Evolutionary conservation across 768 basidiomycete species (phyloP), one percentile per base, ranked within the genome.

Genomic region (Phanerochaete sordida): DNA sequence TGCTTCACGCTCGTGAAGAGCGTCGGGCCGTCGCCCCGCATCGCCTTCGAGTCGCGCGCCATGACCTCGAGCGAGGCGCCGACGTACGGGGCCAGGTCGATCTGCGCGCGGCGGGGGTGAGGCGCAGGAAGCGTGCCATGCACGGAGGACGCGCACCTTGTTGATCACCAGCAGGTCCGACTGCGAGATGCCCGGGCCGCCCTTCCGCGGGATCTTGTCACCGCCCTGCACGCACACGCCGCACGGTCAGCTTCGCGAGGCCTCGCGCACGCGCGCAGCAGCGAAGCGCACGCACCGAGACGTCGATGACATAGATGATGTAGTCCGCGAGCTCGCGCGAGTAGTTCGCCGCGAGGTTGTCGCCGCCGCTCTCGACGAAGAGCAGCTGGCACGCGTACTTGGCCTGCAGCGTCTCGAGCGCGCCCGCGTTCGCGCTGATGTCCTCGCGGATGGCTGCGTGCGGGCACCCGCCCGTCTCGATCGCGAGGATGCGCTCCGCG

Each of bases 401-500:
- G 15, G 90, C 91, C 72, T 98, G 96, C 16, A 99, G 81, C 11
- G 90, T 91, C 72, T 99, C 96, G 50, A 99, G 80, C 4, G 96
- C 96, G 51, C 93, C 92, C 82, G 98, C 85, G 72, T 99, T 99
- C 49, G 96, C 96, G 48, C 90, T 93, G 70, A 99, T 97, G 69
- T 99, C 96, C 74, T 99, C 96, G 60, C 96, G 85, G 65, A 99
- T 99, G 6, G 96, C 96, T 1, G 96, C 96, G 72, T 99, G 96
- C 1, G 96, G 96, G 72, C 96, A 99, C 1, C 97, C 96, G 19
- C 94, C 95, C 0, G 96, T 99, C 76, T 99, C 97, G 62, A 99
- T 98, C 1, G 96, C 95, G 21, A 92, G 84, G 66, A 99, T 98
- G 31, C 93, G 91, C 26, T 82, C 81, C 3, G 86, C 73, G 0